phyloP scores from a whole-genome alignment of 2,329 filamentous ascomycete species.

The Paraphoma sp. region DNA sequence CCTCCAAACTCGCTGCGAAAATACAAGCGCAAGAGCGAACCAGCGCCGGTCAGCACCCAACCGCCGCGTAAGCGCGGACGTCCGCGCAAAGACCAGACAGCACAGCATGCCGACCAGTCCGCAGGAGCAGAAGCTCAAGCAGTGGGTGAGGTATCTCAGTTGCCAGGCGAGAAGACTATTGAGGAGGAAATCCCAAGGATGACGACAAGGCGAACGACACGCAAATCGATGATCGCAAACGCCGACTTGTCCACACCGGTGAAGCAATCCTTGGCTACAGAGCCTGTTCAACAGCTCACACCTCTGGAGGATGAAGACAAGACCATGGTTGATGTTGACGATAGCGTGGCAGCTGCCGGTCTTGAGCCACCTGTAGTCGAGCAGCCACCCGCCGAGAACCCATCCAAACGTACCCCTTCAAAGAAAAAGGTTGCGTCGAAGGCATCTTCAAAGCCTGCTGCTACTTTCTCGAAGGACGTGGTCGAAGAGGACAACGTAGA shows the following conservation, averaged over 20 bases:
- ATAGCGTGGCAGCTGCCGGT: not conserved
- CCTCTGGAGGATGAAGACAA: not conserved
- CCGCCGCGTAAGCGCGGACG: slow-evolving; percentile 19
- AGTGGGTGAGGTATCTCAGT: not conserved
- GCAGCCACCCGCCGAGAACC: not conserved
- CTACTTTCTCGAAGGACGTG: not conserved
- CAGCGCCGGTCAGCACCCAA: slow-evolving; percentile 1
- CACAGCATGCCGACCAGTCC: not conserved
- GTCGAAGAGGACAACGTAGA: not conserved
- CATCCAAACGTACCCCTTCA: not conserved
- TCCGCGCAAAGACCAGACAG: slow-evolving; percentile 4
- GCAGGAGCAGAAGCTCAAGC: not conserved
- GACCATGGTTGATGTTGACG: not conserved
- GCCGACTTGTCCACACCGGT: not conserved
- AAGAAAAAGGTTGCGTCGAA: not conserved
- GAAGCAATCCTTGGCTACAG: not conserved
- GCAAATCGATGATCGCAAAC: slow-evolving; percentile 11
- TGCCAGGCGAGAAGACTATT: not conserved
- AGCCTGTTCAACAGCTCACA: not conserved
- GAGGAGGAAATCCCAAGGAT: slow-evolving; percentile 4
- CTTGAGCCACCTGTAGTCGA: not conserved
- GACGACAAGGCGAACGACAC: slow-evolving; percentile 19
- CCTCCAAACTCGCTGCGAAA: slow-evolving; percentile 15
- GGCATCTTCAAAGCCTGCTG: not conserved
- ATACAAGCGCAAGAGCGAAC: slow-evolving; percentile 28